phyloP scores from a whole-genome alignment of 495 filamentous ascomycete genomes.

The Hypoxylon rickii region DNA sequence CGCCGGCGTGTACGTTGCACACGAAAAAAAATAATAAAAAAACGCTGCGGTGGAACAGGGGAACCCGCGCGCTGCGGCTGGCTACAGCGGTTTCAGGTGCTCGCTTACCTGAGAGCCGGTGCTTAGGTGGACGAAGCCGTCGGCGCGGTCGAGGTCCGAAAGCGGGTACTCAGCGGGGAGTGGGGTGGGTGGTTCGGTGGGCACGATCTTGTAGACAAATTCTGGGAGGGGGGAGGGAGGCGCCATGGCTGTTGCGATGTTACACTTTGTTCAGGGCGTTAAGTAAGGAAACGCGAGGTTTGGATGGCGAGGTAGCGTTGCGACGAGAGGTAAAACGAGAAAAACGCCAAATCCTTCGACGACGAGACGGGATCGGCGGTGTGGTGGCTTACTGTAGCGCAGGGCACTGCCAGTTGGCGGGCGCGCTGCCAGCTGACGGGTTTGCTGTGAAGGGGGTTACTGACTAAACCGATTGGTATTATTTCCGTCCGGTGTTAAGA shows the following conservation, averaged over 20 bases:
- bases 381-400: too few relatives aligned
- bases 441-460: too few relatives aligned
- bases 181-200: conserved; percentile 49
- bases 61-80: too few relatives aligned
- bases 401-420: too few relatives aligned
- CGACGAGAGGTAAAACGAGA: not conserved
- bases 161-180: conserved; percentile 53
- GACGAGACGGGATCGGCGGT: too few relatives aligned
- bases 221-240: conserved; percentile 44
- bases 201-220: conserved; percentile 58
- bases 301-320: not conserved
- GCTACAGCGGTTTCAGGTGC: not conserved
- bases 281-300: not conserved
- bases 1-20: too few relatives aligned
- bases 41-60: too few relatives aligned
- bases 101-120: conserved; percentile 49
- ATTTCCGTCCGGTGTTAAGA: too few relatives aligned
- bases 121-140: conserved; percentile 60
- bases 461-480: too few relatives aligned
- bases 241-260: conserved; percentile 23
- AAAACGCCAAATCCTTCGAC: too few relatives aligned
- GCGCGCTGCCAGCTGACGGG: too few relatives aligned
- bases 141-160: conserved; percentile 54
- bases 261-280: not conserved
- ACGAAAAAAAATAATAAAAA: too few relatives aligned